Base-by-base conservation (phyloP, 148 eudicot species). In the Tetragonia tetragonoides region DNA sequence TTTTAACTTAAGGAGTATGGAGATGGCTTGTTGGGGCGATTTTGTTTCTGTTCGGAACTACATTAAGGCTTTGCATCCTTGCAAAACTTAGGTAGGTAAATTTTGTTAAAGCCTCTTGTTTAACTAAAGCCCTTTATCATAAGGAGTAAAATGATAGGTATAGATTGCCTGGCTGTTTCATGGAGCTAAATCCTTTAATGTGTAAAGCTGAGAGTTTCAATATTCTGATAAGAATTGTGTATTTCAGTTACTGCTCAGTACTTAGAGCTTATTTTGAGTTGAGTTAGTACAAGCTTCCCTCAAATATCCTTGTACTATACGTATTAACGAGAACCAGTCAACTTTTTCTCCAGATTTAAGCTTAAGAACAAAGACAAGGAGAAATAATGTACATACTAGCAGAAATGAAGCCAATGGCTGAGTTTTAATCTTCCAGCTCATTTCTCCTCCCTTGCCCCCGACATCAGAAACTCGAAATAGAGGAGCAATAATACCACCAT, bases 1-100 rank as follows among this genome's bases (percentile, higher is more conserved):
- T 73, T 82, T 67, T 77, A 39, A 77, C 28, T 20, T 14, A 15
- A 37, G 59, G 23, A 75, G 39, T 40, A 9, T 4, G 10, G n/a
- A 23, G 60, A 46, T 61, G 64, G n/a, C 51, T 72, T 42, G 12
- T 15, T 10, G 70, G 24, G 21, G 56, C 56, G 34, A 44, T 44
- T 44, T 44, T 44, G 47, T 44, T 44, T 44, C 1, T 2, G 47
- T 44, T 44, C 9, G 47, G 1, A 44, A 9, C 47, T 44, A 9
- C 9, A 44, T 44, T 44, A 44, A 44, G 47, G 47, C 47, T 44
- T 44, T 9, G 47, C 47, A 44, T 44, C 47, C 47, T 44, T 44
- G 47, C 47, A 44, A 44, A 5, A 9, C 47, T 44, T 44, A 44
- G 47, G 47, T 44, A 28, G 34, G 34, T 1, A 28, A 28, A 28